Conservation (phyloP, 73 alveolate species). For the Diophrys sp. region DNA sequence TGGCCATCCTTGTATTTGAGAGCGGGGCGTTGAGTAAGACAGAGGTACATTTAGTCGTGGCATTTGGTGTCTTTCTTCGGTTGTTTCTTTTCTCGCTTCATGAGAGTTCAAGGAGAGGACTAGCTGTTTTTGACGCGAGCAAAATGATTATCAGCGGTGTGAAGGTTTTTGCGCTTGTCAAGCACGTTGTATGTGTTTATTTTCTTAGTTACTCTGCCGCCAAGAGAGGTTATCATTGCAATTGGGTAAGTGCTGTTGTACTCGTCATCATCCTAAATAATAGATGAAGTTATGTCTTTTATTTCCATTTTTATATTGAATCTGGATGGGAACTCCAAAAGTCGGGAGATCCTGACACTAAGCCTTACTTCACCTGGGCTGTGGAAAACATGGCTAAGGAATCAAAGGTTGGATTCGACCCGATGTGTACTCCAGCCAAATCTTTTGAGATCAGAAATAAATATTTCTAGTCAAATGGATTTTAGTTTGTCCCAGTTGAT, state of each 20-base stretch:
- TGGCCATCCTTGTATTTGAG: no score
- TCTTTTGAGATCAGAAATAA: conserved; percentile 11
- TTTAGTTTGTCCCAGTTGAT: conserved; percentile 5
- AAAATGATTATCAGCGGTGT: not conserved
- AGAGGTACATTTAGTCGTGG: no score
- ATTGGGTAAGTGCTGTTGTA: no score
- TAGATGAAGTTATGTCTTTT: no score
- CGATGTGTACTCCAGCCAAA: conserved; percentile 28
- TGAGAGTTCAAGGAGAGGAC: no score
- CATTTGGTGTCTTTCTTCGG: no score
- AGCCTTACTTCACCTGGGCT: conserved; percentile 50
- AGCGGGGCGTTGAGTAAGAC: no score
- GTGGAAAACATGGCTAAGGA: conserved; percentile 38
- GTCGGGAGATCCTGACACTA: conserved; percentile 59
- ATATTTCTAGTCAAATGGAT: not conserved
- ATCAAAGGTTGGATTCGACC: conserved; percentile 62
- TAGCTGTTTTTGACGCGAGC: not conserved
- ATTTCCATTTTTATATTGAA: no score
- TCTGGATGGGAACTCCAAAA: conserved; percentile 96
- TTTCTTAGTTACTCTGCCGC: not conserved
- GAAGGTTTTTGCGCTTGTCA: not conserved
- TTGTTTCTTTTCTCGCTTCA: no score
- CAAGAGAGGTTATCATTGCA: not conserved
- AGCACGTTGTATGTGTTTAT: not conserved
- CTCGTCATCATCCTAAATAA: no score